Base-by-base conservation (phyloP, 2,329 filamentous ascomycete genomes). In the Cladorrhinum sp. region DNA sequence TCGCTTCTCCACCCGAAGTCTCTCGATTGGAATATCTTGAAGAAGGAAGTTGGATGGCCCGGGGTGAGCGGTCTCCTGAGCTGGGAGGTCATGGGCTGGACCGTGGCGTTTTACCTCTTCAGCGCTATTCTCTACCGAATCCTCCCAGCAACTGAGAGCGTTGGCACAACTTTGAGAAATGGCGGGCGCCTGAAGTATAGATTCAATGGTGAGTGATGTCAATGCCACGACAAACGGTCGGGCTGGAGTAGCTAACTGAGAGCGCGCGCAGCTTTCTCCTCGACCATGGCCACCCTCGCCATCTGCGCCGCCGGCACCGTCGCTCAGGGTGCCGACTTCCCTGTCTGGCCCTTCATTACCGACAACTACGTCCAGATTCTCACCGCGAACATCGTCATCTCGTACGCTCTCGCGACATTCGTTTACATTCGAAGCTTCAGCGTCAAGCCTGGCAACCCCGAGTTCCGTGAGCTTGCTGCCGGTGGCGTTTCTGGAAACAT, bases 311-410 rank as follows among this genome's bases (percentile, higher is more conserved):
- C 87, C 8, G 93, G 92, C 54, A 96, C 92, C 2, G 75, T 87
- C 42, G 76, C 86, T 2, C 85, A 94, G 68, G 94, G 94, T 60
- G 86, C 91, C 56, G 82, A 94, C 20, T 97, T 96, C 70, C 83
- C 86, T 8, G 84, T 97, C 56, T 99, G 94, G 94, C 91, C 88
- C 24, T 98, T 92, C 76, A 92, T 98, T 71, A 88, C 90, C 79
- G 88, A 96, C 72, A 94, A 98, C 78, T 96, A 94, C 73, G 71
- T 95, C 56, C 91, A 94, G 73, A 82, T 99, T 57, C 80, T 96
- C 30, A 95, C 92, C 0, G 86, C 89, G 64, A 96, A 93, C 73
- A 85, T 96, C 63, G 69, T 96, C 56, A 88, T 97, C 67, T 81
- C 91, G 12, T 90, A 88, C 68, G 74, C 75, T 6, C 79, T 96